A percentile compares a stretch with the other conserved stretches of the same genome.
phyloP scores from a whole-genome alignment of 495 filamentous ascomycete genomes.

The Lindgomyces ingoldianus region DNA sequence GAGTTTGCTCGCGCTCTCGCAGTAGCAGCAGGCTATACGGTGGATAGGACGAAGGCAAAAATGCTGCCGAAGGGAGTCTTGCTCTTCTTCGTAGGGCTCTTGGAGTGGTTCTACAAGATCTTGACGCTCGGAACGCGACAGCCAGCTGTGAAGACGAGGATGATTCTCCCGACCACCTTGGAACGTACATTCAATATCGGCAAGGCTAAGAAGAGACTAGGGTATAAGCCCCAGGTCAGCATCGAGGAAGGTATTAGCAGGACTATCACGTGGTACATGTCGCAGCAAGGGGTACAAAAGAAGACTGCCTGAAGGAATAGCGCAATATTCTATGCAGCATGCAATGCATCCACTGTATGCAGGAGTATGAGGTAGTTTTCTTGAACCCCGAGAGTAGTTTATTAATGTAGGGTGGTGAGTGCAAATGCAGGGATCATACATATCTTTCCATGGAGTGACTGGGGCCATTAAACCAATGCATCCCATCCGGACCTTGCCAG shows the following conservation, averaged over 20 bases:
- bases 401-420: no score
- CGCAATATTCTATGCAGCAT: not conserved
- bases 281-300: not conserved
- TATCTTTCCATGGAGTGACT: no score
- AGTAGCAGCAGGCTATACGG: not conserved
- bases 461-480: no score
- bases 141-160: constrained; percentile 7
- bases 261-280: not conserved
- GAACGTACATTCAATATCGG: constrained; percentile 22
- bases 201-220: constrained; percentile 23
- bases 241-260: constrained; percentile 16
- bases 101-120: constrained; percentile 16
- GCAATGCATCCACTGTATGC: not conserved
- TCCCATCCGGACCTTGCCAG: no score
- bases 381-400: no score
- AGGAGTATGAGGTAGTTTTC: no score
- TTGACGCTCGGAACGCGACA: constrained; percentile 9
- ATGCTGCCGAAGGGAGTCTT: constrained; percentile 3
- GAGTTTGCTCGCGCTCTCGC: constrained; percentile 5
- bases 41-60: not conserved
- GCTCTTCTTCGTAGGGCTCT: constrained; percentile 7
- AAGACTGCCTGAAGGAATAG: not conserved
- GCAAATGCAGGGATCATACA: no score
- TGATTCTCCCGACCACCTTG: constrained; percentile 7
- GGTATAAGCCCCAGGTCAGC: constrained; percentile 14